Percentiles rank a stretch among this genome's conserved stretches.
Evolutionary conservation across 169 alveolate genomes (phyloP).

Genomic region (Cystoisospora suis): DNA sequence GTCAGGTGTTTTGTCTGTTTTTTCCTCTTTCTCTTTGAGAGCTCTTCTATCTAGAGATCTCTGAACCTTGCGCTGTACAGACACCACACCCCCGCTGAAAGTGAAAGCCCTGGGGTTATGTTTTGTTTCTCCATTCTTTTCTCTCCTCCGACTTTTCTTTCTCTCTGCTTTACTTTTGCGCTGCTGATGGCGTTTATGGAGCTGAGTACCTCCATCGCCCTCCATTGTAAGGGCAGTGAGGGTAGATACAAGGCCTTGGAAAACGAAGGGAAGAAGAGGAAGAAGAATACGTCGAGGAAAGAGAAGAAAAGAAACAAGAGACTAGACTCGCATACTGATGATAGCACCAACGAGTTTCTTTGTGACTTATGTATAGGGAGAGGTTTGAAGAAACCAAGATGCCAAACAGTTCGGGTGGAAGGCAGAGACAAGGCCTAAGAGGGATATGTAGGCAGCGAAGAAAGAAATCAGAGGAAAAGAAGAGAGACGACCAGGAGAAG

Average conservation of each 20-base stretch:
- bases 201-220: not conserved
- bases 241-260: too few relatives aligned
- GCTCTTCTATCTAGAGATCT: conserved; percentile 86
- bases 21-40: conserved; percentile 81
- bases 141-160: not conserved
- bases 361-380: too few relatives aligned
- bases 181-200: conserved; percentile 28
- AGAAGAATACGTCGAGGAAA: not conserved
- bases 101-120: conserved; percentile 93
- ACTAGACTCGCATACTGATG: too few relatives aligned
- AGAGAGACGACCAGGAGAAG: too few relatives aligned
- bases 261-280: not conserved
- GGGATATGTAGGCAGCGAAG: too few relatives aligned
- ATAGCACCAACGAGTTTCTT: too few relatives aligned
- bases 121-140: conserved; percentile 67
- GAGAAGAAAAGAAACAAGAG: not conserved
- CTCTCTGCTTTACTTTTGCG: not conserved
- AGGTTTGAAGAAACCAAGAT: too few relatives aligned
- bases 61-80: conserved; percentile 90
- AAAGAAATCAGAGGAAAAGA: too few relatives aligned
- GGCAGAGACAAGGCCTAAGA: too few relatives aligned
- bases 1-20: conserved; percentile 84
- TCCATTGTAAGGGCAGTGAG: too few relatives aligned
- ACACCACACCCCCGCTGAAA: conserved; percentile 90
- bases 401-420: too few relatives aligned